Evolutionary conservation across 345 rosid species (phyloP).

Genomic region (Gossypium sturtianum): DNA sequence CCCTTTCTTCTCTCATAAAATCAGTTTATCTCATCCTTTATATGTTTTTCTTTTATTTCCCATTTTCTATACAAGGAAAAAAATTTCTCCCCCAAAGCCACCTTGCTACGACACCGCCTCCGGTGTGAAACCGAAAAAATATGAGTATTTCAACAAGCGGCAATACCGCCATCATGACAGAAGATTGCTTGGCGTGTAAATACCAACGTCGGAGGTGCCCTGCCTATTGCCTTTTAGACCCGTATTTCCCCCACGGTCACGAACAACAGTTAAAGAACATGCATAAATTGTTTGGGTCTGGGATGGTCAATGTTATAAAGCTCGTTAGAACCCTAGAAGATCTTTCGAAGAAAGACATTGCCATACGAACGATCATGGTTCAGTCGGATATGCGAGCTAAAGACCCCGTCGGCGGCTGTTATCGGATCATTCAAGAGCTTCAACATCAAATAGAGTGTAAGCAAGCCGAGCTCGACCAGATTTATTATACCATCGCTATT

Average conservation of each 20-base stretch:
- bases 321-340: constrained; percentile 49
- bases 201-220: constrained; percentile 89
- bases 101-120: no score
- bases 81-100: no score
- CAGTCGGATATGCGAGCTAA: constrained; percentile 82
- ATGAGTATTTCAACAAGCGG: no score
- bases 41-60: no score
- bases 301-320: constrained; percentile 77
- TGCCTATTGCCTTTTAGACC: constrained; percentile 89
- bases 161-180: neutral
- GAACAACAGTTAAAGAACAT: constrained; percentile 82
- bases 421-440: constrained; percentile 51
- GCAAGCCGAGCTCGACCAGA: constrained; percentile 48
- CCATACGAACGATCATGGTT: constrained; percentile 78
- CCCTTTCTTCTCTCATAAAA: no score
- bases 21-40: no score
- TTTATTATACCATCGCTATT: neutral
- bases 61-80: no score
- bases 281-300: constrained; percentile 86
- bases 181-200: constrained; percentile 91
- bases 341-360: constrained; percentile 62
- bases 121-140: no score
- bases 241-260: constrained; percentile 82
- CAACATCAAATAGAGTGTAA: constrained; percentile 58
- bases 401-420: constrained; percentile 86